phyloP scores from a whole-genome alignment of 2,329 filamentous ascomycete genomes.

The Trichoderma sp. region DNA sequence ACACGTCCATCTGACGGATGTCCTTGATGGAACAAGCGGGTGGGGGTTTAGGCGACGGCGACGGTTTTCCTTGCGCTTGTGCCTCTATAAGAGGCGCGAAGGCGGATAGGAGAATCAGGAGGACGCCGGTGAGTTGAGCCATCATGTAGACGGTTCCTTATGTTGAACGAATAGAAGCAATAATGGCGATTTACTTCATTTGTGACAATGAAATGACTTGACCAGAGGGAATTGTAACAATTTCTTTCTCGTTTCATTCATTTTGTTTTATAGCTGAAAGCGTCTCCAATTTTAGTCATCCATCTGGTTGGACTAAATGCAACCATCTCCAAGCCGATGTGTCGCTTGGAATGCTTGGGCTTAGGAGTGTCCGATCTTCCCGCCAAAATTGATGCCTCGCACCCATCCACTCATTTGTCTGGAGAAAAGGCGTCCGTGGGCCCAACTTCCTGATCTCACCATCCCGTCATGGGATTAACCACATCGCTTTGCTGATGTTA shows the following conservation, averaged over 20 bases:
- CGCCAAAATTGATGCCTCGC: neutral
- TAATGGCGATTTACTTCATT: neutral
- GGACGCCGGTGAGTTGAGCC: neutral
- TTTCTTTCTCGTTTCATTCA: neutral
- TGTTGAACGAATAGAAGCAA: neutral
- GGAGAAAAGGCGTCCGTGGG: neutral
- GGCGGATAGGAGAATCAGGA: neutral
- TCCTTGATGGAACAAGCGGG: neutral
- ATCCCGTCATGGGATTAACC: neutral
- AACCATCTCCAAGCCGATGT: neutral
- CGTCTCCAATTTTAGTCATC: neutral
- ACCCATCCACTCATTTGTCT: neutral
- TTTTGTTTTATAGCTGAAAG: neutral
- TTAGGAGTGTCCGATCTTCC: neutral
- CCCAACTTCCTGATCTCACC: neutral
- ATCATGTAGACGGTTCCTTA: neutral
- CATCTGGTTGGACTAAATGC: neutral
- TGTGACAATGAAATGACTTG: neutral
- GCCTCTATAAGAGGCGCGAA: neutral
- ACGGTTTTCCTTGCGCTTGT: neutral
- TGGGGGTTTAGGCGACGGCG: neutral
- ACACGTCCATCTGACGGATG: neutral
- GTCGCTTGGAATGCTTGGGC: neutral
- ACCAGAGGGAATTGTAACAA: neutral
- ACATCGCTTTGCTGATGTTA: fast-evolving